Percentiles rank a stretch among this genome's conserved stretches.
Evolutionary conservation across 768 basidiomycete species (phyloP).

Genomic region (Dendrothele bispora): DNA sequence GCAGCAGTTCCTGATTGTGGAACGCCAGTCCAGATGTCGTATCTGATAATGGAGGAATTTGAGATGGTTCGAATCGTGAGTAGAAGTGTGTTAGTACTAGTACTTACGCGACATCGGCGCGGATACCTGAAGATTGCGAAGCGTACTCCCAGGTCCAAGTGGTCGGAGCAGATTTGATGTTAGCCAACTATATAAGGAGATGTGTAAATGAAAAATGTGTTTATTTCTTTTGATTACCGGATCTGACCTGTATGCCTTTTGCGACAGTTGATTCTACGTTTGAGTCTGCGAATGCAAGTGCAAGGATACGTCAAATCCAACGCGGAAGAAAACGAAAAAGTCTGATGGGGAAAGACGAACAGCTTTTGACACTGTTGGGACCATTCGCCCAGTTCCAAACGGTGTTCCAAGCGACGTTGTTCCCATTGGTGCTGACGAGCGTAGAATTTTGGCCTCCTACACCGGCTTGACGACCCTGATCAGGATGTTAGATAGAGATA

Average conservation of each 20-base stretch:
- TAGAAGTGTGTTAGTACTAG: background rate
- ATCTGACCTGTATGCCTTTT: conserved; percentile 46
- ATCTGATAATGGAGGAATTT: conserved; percentile 25
- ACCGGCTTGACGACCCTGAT: conserved; percentile 24
- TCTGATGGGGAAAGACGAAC: too few species aligned
- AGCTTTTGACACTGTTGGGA: conserved; percentile 56
- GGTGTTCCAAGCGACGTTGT: conserved; percentile 52
- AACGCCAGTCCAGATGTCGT: conserved; percentile 55
- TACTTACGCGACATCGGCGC: conserved; percentile 53
- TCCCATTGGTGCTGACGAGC: conserved; percentile 35
- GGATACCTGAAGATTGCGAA: conserved; percentile 40
- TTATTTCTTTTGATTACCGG: background rate
- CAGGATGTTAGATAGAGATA: background rate
- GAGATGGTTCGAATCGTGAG: background rate
- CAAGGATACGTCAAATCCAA: background rate
- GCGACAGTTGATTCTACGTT: conserved; percentile 46
- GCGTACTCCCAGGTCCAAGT: conserved; percentile 52
- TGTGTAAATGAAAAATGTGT: background rate
- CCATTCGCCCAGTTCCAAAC: conserved; percentile 52
- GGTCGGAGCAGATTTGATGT: conserved; percentile 45
- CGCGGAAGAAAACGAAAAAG: conserved; percentile 16
- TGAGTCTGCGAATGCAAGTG: conserved; percentile 34
- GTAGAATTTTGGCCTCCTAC: conserved; percentile 51
- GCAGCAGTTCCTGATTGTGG: conserved; percentile 45
- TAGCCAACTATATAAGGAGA: conserved; percentile 32